phyloP scores from a whole-genome alignment of 176 grass and related monocot genomes.

The Elymus sibiricus region DNA sequence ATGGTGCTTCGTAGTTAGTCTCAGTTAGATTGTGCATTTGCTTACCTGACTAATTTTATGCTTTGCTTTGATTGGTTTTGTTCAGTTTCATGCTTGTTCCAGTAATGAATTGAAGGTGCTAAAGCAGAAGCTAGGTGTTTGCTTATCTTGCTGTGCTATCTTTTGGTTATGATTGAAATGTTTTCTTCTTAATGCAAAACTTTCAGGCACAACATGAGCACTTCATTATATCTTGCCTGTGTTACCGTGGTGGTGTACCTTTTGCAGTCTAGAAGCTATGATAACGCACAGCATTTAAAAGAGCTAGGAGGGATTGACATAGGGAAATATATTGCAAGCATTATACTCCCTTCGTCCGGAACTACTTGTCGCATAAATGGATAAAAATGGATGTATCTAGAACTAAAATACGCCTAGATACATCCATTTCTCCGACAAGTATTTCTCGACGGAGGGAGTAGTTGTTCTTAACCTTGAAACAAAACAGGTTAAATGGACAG shows the following conservation, averaged over 20 bases:
- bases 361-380: too few relatives aligned
- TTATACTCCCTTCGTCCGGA: too few relatives aligned
- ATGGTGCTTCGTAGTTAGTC: background rate
- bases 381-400: too few relatives aligned
- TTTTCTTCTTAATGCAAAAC: background rate
- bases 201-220: background rate
- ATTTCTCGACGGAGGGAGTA: constrained; percentile 11
- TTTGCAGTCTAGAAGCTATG: constrained; percentile 38
- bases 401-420: too few relatives aligned
- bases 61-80: constrained; percentile 12
- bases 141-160: constrained; percentile 18
- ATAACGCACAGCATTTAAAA: constrained; percentile 51
- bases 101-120: background rate
- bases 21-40: constrained; percentile 16
- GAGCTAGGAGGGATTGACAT: constrained; percentile 76
- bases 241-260: background rate
- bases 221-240: background rate
- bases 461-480: constrained; percentile 95
- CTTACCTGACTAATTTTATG: constrained; percentile 1
- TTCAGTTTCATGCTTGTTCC: background rate
- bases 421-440: too few relatives aligned
- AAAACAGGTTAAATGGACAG: constrained; percentile 79
- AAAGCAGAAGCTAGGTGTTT: constrained; percentile 12
- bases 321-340: constrained; percentile 67
- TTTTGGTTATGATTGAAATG: constrained; percentile 14